Evolutionary conservation across 139 green algal species (phyloP), one percentile per base, ranked within the genome.

Genomic region (Coelastrella sp.): DNA sequence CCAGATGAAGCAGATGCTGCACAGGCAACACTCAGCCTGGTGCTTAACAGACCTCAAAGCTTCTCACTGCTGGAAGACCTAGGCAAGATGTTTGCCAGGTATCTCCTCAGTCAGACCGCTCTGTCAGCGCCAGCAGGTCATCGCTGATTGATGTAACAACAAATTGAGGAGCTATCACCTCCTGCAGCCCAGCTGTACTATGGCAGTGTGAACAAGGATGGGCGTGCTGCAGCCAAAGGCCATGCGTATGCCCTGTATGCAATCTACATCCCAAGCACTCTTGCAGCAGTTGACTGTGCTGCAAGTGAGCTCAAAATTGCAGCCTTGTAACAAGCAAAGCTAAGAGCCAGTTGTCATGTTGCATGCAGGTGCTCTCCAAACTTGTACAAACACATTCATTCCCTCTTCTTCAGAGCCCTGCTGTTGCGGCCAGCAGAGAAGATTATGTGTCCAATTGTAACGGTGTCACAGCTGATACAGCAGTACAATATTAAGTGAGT

Each of bases 1-100:
- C 59, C 57, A 23, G 83, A 88, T 50, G 83, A 88, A 23, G 41
- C 41, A 34, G 83, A 88, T 45, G 83, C 83, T 73, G 57, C 82
- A 23, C 38, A 62, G 38, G 82, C 82, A 6, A 82, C 71, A 19
- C 76, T 83, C 57, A 87, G 82, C 82, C 35, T 87, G 5, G 82
- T 87, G 40, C 8, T 87, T 9, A 37, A 87, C 82, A 50, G 82
- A 38, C 69, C 53, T n/a, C 43, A 82, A 41, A 77, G 69, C 82
- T 87, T 87, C 40, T 87, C 82, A 40, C 19, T 81, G 53, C 27
- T 82, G 19, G 82, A 87, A 41, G 59, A 75, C 30, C 4, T 64
- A 8, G 82, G 38, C 38, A 87, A 87, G 57, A 50, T 64, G 17
- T 48, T 87, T 15, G 82, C 82, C 32, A 27, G 71, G 69, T 86